phyloP scores from a whole-genome alignment of 305 asterid genomes.

The Caryopteris hybrid region DNA sequence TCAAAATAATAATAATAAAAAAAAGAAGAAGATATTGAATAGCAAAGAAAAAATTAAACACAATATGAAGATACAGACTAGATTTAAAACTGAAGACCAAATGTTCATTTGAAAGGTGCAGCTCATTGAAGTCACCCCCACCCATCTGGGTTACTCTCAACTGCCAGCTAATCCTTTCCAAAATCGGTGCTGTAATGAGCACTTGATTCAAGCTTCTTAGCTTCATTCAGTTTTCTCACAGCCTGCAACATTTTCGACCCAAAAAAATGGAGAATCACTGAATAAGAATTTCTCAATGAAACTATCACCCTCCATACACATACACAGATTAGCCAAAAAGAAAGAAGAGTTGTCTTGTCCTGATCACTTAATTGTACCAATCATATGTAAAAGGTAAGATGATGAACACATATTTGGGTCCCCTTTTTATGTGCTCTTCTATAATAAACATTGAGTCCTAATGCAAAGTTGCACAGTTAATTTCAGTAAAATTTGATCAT shows the following conservation, averaged over 20 bases:
- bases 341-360: not conserved
- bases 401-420: no score
- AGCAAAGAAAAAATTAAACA: not conserved
- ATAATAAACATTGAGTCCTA: not conserved
- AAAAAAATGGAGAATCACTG: not conserved
- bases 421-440: no score
- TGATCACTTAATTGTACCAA: no score
- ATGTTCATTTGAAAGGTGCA: not conserved
- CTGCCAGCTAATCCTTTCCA: conserved; percentile 59
- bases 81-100: not conserved
- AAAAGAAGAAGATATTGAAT: not conserved
- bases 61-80: conserved; percentile 7
- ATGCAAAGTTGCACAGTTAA: not conserved
- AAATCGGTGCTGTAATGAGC: conserved; percentile 87
- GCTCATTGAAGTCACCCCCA: no score
- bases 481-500: no score
- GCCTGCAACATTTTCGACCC: conserved; percentile 42
- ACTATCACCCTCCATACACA: not conserved
- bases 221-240: conserved; percentile 87
- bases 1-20: not conserved
- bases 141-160: no score
- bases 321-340: not conserved
- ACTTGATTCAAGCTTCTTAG: conserved; percentile 92
- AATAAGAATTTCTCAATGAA: not conserved
- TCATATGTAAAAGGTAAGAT: no score